Base-by-base conservation (phyloP, 2,329 filamentous ascomycete species). In the Paraphoma chrysanthemicola region DNA sequence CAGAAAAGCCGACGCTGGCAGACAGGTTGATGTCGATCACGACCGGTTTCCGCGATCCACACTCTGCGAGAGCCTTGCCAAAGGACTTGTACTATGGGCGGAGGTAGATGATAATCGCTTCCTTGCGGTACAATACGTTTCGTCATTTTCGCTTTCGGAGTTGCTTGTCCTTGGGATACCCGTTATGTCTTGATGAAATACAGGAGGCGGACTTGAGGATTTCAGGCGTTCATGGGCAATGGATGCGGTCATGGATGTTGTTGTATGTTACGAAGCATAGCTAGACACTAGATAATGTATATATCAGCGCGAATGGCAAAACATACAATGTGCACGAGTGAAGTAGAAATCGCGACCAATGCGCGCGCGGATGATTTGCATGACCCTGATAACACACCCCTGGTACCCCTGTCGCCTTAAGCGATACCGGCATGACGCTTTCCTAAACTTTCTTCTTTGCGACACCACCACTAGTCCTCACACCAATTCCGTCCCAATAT, bases 1-100 rank as follows among this genome's bases (percentile, higher is more conserved):
- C 70, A 52, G 79, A 81, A 56, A 74, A 79, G 55, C 69, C 70
- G 52, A 80, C 78, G 0, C 68, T 79, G 61, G 78, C 76, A 4
- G 79, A 81, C 46, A 62, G 54, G 29, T 46, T 75, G 31, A 68
- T 75, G 63, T 54, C 63, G 1, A 73, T 75, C 18, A 75, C 70
- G 1, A 70, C 67, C 14, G 64, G 64, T 2, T 70, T 73, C 45
- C 69, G 71, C 6, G 66, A 72, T 39, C 62, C 62, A 16, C 57
- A 71, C 39, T 56, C 64, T 29, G 57, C 53, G 16, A 56, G 60
- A 38, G 47, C 52, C 1, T 42, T 62, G 23, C 57, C 57, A 0
- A 59, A 59, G 17, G 60, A 66, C 10, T 36, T 60, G 11, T 51
- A 63, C 8, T 57, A 62, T 52, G 54, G 48, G 10, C 51, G 57